Conservation (phyloP, 192 early-diverging fungal species). For the Coemansia sp. region DNA sequence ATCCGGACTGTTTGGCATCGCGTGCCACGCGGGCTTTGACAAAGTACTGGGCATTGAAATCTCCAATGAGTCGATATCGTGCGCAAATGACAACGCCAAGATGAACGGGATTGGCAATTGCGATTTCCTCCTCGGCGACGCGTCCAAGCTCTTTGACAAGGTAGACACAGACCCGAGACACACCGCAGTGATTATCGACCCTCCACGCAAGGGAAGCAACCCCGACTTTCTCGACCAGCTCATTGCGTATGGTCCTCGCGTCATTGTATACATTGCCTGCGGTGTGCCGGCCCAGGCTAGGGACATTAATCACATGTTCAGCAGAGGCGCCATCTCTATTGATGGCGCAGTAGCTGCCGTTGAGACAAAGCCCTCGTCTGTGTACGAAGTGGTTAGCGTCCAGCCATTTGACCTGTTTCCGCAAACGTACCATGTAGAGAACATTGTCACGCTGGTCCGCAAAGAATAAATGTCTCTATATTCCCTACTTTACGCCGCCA, state of each 20-base stretch:
- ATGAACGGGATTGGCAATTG: slow-evolving; percentile 57
- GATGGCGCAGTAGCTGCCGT: slow-evolving; percentile 14
- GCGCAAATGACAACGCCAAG: slow-evolving; percentile 63
- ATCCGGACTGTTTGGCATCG: slow-evolving; percentile 68
- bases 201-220: slow-evolving; percentile 66
- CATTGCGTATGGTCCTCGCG: slow-evolving; percentile 62
- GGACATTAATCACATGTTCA: slow-evolving; percentile 58
- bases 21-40: slow-evolving; percentile 60
- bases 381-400: slow-evolving; percentile 60
- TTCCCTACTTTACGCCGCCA: too few species aligned
- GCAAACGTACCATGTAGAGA: slow-evolving; percentile 69
- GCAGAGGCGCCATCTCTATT: slow-evolving; percentile 40
- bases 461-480: slow-evolving; percentile 11
- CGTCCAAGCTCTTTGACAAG: slow-evolving; percentile 60
- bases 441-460: slow-evolving; percentile 63
- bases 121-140: slow-evolving; percentile 62
- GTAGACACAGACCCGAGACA: slow-evolving; percentile 51
- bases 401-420: slow-evolving; percentile 76
- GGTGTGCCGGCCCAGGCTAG: slow-evolving; percentile 62
- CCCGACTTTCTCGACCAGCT: slow-evolving; percentile 67
- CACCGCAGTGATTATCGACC: slow-evolving; percentile 72
- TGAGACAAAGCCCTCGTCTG: slow-evolving; percentile 40
- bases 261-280: slow-evolving; percentile 72
- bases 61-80: slow-evolving; percentile 60
- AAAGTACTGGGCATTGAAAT: slow-evolving; percentile 69